Percentiles rank a stretch among this genome's conserved stretches.
Evolutionary conservation across 352 stramenopile species (phyloP).

Genomic region (Phytophthora crassamura): DNA sequence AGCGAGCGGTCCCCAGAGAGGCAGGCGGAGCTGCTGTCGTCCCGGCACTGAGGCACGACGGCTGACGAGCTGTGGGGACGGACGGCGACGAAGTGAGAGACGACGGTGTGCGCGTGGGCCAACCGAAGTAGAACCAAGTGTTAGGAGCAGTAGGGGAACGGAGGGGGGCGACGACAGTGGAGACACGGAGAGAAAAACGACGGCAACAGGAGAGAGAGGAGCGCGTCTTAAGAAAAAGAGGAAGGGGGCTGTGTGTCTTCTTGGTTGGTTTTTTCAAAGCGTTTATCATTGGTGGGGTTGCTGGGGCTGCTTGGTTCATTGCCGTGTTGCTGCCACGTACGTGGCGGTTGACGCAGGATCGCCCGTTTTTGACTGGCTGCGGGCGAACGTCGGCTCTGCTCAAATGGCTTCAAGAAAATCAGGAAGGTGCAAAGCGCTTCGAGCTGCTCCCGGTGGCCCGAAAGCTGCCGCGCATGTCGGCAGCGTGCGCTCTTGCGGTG

Average conservation of each 20-base stretch:
- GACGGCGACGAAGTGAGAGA: conserved; percentile 43
- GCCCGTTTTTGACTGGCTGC: conserved; percentile 20
- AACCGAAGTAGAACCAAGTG: conserved; percentile 48
- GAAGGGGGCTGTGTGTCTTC: conserved; percentile 44
- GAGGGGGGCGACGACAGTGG: conserved; percentile 35
- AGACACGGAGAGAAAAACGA: conserved; percentile 25
- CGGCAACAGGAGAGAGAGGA: conserved; percentile 13
- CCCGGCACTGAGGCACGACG: conserved; percentile 5
- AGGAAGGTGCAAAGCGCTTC: conserved; percentile 10
- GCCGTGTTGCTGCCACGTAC: neutral
- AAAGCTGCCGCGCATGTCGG: no score
- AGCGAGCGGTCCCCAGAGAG: conserved; percentile 34
- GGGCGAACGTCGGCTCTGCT: neutral
- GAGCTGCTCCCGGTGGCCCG: no score
- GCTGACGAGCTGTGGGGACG: conserved; percentile 11
- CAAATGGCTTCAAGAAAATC: conserved; percentile 36
- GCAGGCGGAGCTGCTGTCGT: conserved; percentile 11
- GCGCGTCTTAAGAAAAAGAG: conserved; percentile 34
- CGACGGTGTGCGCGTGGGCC: conserved; percentile 32
- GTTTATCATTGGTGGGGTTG: neutral
- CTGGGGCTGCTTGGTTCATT: neutral
- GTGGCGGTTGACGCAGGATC: neutral
- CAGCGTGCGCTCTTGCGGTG: no score
- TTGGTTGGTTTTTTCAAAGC: conserved; percentile 38
- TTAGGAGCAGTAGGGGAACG: conserved; percentile 45